Evolutionary conservation across 2,329 filamentous ascomycete genomes (phyloP), one percentile per base, ranked within the genome.

Genomic region (Alternaria atra): DNA sequence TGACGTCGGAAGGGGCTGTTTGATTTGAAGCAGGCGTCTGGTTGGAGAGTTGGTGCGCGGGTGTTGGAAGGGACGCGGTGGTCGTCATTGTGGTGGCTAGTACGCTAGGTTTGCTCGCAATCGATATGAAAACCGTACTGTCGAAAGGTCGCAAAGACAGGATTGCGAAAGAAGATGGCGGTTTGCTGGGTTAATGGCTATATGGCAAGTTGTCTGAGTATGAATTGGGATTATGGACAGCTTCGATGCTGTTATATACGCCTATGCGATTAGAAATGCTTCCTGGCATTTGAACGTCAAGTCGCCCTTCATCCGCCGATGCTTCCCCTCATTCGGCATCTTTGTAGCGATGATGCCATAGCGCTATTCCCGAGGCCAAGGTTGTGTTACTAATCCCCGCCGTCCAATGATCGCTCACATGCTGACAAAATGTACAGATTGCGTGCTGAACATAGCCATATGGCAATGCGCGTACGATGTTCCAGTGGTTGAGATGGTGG

Each of bases 21-120:
- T 73, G 61, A 44, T 70, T 66, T 10, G 69, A 9, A 58, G 66
- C 42, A 60, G 77, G 44, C 64, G 74, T 50, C 61, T 69, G 57
- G 35, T 52, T 60, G 40, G 67, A 73, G 54, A 79, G 75, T 60
- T 82, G 77, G 64, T 83, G 81, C 9, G 80, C 80, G 8, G 81
- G 75, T 3, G 75, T 81, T 6, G 79, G 77, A 29, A 76, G 75
- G 15, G 79, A 65, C 54, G 79, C 79, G 35, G 81, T 77, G 58
- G 81, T 78, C 73, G 82, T 80, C 74, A 77, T 81, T 35, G 76
- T 84, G 61, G 13, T 37, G 15, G 34, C 30, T 17, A 8, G 2
- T 17, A 10, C 13, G 32, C 20, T 37, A 17, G 20, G 7, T 7
- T 12, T 1, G 32, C 17, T 50, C 30, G 46, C 46, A 50, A 3